A percentile compares a stretch with the other conserved stretches of the same genome.
Evolutionary conservation across 2,329 filamentous ascomycete species (phyloP).

Genomic region (Diatrype stigma): DNA sequence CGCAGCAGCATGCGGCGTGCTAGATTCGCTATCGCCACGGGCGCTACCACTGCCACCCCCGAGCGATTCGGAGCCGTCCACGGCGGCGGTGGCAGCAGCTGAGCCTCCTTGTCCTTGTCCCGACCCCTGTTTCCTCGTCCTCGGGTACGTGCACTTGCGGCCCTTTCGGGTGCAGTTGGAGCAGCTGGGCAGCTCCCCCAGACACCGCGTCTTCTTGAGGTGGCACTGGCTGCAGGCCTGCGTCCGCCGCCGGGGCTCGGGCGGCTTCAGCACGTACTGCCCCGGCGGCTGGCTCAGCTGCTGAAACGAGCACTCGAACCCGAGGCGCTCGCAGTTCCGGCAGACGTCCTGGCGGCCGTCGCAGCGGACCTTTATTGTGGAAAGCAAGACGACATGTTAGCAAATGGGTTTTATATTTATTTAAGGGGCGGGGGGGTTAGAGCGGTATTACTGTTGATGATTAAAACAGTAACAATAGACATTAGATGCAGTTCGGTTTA

Average conservation of each 20-base stretch:
- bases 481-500: too few species aligned
- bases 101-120: slow-evolving; percentile 9
- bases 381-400: background rate
- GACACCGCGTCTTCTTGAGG: slow-evolving; percentile 26
- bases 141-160: slow-evolving; percentile 22
- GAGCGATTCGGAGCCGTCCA: background rate
- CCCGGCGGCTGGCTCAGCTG: slow-evolving; percentile 16
- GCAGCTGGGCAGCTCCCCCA: slow-evolving; percentile 26
- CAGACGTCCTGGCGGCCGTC: slow-evolving; percentile 27
- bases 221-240: slow-evolving; percentile 27
- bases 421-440: too few species aligned
- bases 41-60: background rate
- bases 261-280: slow-evolving; percentile 21
- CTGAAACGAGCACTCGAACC: slow-evolving; percentile 31
- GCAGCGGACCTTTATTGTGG: slow-evolving; percentile 20
- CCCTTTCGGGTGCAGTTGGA: slow-evolving; percentile 23
- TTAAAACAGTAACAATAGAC: too few species aligned
- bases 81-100: background rate
- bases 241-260: slow-evolving; percentile 24
- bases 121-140: slow-evolving; percentile 9
- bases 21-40: background rate
- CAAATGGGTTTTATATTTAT: too few species aligned
- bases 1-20: background rate
- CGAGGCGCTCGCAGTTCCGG: slow-evolving; percentile 29
- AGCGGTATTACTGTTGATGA: too few species aligned